Evolutionary conservation across 768 basidiomycete species (phyloP).

Genomic region (Collybia sordida): DNA sequence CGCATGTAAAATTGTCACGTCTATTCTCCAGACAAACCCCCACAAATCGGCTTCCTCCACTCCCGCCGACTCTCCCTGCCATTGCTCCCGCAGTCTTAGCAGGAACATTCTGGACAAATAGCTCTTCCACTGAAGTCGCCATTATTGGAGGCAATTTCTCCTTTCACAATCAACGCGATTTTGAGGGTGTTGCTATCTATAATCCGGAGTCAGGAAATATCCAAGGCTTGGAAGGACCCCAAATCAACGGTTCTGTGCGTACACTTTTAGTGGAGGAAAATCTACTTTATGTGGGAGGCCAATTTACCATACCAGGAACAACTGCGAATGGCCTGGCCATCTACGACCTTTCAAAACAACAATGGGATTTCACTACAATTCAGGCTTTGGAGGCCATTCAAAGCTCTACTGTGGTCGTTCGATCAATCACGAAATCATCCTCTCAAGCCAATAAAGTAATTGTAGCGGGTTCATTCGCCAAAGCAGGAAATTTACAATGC

Average conservation of each 20-base stretch:
- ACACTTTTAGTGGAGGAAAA: constrained; percentile 72
- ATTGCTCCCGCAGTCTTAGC: constrained; percentile 81
- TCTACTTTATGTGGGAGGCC: constrained; percentile 79
- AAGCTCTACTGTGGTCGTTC: constrained; percentile 60
- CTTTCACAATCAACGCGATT: constrained; percentile 41
- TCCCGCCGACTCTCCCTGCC: constrained; percentile 56
- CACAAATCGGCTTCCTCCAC: constrained; percentile 38
- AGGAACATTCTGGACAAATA: constrained; percentile 89
- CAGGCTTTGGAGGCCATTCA: constrained; percentile 60
- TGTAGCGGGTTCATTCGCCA: constrained; percentile 85
- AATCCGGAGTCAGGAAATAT: constrained; percentile 50
- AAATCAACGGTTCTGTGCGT: constrained; percentile 74
- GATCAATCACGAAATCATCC: constrained; percentile 64
- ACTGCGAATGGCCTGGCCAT: constrained; percentile 69
- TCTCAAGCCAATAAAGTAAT: constrained; percentile 64
- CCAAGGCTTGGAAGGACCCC: constrained; percentile 55
- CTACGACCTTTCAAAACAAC: constrained; percentile 68
- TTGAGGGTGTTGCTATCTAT: constrained; percentile 71
- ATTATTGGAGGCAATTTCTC: constrained; percentile 93
- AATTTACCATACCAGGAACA: constrained; percentile 65
- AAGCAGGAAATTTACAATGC: constrained; percentile 75
- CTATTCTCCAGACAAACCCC: constrained; percentile 56
- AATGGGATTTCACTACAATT: constrained; percentile 60
- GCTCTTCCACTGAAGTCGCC: constrained; percentile 58
- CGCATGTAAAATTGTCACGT: constrained; percentile 40